Base-by-base conservation (phyloP, 106 monocot species). In the Dioscorea dumetorum region DNA sequence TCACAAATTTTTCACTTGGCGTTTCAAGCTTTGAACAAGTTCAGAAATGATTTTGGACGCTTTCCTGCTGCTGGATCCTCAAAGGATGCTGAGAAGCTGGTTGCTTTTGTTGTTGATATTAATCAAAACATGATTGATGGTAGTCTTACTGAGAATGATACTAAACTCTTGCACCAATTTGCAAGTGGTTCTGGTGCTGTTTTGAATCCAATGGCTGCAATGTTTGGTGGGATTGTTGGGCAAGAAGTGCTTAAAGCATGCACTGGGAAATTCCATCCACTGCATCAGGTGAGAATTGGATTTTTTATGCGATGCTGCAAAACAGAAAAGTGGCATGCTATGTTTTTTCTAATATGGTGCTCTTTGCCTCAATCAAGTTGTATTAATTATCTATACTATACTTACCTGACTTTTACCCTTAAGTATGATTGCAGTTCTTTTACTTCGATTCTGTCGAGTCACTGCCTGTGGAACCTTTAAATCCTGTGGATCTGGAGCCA, bases 121-220 rank as follows among this genome's bases (percentile, higher is more conserved):
- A 82, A 82, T 74, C 79, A 85, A 28, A 62, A 28, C 14, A 18
- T 73, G 23, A 77, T 72, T 31, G 81, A 82, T 49, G 21, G 49
- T 63, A 82, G 82, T 69, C 4, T 88, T 12, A 76, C 75, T 51
- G 62, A 77, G 22, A 63, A 82, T 59, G 82, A 85, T 61, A 81
- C 64, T 54, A 82, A 85, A 71, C 64, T 89, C 34, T 49, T 89
- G 48, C 64, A 34, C 33, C 84, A 85, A 41, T 89, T 89, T 64
- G 59, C 88, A 28, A 65, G 50, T 82, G 88, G 88, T 68, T 78
- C 88, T 17, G 76, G 76, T 48, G 79, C 88, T 41, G 67, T 85
- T 66, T 74, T 89, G 79, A 89, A 85, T 79, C 88, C 88, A 35
- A 85, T 89, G 88, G 88, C 88, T 73, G 88, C 82, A 33, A 77